A percentile compares a stretch with the other conserved stretches of the same genome.
These are phyloP conservation scores for Chaetomium fimeti DNA, from an alignment of 495 filamentous ascomycete genomes.

Conservation along the genomic window DNA sequence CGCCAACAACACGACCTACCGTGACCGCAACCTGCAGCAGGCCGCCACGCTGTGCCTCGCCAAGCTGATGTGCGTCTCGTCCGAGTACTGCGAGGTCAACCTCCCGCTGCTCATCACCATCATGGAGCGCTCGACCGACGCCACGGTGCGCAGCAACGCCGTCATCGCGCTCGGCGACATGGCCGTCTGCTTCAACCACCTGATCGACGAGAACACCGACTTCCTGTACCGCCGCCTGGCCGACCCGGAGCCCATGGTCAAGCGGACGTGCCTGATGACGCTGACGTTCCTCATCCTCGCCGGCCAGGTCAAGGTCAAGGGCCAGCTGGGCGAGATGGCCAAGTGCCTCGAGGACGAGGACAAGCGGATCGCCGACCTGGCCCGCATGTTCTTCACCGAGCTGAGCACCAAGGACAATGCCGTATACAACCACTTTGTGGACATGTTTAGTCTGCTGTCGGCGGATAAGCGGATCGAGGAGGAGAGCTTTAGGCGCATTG, in stretches of 20 bases:
- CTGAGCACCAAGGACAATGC: constrained; percentile 97
- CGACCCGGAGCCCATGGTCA: constrained; percentile 83
- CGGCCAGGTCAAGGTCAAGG: constrained; percentile 99
- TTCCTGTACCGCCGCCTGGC: constrained; percentile 93
- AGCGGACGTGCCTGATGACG: constrained; percentile 97
- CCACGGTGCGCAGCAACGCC: constrained; percentile 88
- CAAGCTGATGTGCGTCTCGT: constrained; percentile 95
- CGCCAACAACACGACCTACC: constrained; percentile 86
- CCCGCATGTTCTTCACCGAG: constrained; percentile 98
- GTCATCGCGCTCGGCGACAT: constrained; percentile 97
- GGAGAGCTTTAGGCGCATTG: constrained; percentile 74
- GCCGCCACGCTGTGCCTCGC: constrained; percentile 94
- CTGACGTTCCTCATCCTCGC: constrained; percentile 96
- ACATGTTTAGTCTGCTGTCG: constrained; percentile 94
- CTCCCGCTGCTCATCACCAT: constrained; percentile 95
- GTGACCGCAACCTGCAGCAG: constrained; percentile 82
- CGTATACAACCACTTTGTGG: constrained; percentile 98
- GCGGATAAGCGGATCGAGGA: constrained; percentile 80
- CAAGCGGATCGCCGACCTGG: constrained; percentile 87
- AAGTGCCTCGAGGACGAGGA: constrained; percentile 96
- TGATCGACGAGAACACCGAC: constrained; percentile 98
- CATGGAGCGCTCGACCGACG: constrained; percentile 86
- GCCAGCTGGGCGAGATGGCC: constrained; percentile 98
- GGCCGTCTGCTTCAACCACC: constrained; percentile 98
- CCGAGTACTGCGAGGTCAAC: constrained; percentile 93